Evolutionary conservation across 2,329 filamentous ascomycete genomes (phyloP).

Genomic region (Sarocladium strictum): DNA sequence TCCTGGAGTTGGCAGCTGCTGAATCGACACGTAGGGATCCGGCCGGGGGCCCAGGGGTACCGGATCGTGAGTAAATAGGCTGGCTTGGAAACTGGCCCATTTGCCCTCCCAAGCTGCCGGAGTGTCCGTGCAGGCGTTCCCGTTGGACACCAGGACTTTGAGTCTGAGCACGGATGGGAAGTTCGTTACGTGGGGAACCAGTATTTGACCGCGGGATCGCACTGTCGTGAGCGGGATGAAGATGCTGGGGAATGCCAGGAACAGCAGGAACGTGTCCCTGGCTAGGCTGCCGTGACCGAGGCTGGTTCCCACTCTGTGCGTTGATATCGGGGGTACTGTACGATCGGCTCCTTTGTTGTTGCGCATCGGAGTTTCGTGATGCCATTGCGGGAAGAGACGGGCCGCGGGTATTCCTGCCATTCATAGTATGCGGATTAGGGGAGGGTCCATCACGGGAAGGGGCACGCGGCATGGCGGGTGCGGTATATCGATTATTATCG

Average conservation of each 20-base stretch:
- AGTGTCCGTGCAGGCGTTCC: conserved; percentile 47
- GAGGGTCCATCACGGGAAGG: conserved; percentile 72
- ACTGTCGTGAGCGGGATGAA: conserved; percentile 55
- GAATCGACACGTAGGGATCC: conserved; percentile 32
- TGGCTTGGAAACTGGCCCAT: conserved; percentile 53
- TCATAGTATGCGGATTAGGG: conserved; percentile 56
- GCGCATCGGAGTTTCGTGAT: conserved; percentile 45
- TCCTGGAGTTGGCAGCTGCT: conserved; percentile 32
- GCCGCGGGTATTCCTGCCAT: conserved; percentile 62
- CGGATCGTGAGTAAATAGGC: conserved; percentile 45
- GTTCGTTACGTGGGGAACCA: conserved; percentile 66
- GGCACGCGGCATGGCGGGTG: conserved; percentile 76
- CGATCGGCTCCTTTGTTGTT: conserved; percentile 74
- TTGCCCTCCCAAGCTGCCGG: conserved; percentile 42
- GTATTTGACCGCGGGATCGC: conserved; percentile 72
- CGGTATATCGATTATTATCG: conserved; percentile 79
- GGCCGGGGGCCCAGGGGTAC: conserved; percentile 32
- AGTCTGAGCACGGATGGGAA: conserved; percentile 63
- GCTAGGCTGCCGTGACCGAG: conserved; percentile 50
- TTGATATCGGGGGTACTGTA: conserved; percentile 96
- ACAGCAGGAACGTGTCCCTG: conserved; percentile 57
- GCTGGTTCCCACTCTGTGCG: conserved; percentile 46
- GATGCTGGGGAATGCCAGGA: conserved; percentile 68
- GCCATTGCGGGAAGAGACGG: conserved; percentile 74
- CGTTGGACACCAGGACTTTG: conserved; percentile 65